Conservation (phyloP, 108 stramenopile species). For the Mediolabrus comicus region DNA sequence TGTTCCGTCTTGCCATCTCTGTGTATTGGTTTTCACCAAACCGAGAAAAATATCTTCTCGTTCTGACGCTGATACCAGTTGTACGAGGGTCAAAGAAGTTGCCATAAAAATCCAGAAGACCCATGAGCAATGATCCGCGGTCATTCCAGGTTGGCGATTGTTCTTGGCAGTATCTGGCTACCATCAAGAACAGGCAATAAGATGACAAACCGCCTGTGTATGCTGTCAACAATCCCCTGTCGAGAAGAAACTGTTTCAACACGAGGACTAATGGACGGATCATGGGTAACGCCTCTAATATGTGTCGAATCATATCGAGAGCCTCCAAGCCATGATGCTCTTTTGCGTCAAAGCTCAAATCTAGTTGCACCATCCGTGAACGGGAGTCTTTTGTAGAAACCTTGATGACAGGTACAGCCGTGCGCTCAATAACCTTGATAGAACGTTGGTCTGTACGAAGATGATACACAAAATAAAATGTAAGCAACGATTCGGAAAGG, state of each 20-base stretch:
- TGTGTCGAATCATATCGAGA: constrained; percentile 57
- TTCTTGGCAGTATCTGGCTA: constrained; percentile 88
- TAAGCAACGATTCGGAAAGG: neutral
- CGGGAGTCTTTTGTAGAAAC: constrained; percentile 83
- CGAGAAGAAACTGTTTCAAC: constrained; percentile 86
- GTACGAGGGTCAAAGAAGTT: constrained; percentile 89
- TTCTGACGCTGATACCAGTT: constrained; percentile 78
- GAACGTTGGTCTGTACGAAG: constrained; percentile 56
- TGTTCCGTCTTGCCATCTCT: constrained; percentile 49
- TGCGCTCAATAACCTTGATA: constrained; percentile 81
- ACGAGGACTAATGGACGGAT: constrained; percentile 76
- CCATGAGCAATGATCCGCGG: constrained; percentile 89
- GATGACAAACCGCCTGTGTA: constrained; percentile 93
- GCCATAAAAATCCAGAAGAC: constrained; percentile 92
- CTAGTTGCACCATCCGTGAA: constrained; percentile 66
- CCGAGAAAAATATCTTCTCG: constrained; percentile 74
- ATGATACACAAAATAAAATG: neutral
- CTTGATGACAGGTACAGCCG: constrained; percentile 82
- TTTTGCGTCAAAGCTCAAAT: constrained; percentile 80
- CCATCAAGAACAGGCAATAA: constrained; percentile 91
- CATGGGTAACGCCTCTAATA: constrained; percentile 57
- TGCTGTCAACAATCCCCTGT: constrained; percentile 81
- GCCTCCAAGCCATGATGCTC: constrained; percentile 84
- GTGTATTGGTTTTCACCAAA: constrained; percentile 41
- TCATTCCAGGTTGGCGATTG: constrained; percentile 74